Conservation (phyloP, 176 grass and related monocot genomes). For the Chloris gayana region DNA sequence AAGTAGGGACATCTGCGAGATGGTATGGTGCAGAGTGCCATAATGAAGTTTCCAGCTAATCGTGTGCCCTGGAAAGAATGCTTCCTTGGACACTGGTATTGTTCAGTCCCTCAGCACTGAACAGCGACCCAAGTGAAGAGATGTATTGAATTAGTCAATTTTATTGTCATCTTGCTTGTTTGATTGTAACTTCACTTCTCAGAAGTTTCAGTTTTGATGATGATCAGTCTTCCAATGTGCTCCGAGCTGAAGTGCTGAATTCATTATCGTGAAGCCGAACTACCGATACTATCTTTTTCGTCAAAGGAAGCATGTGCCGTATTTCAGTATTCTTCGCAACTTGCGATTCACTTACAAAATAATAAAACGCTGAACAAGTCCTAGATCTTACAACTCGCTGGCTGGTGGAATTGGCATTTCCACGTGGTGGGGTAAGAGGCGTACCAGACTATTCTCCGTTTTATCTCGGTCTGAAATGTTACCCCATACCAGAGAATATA, state of each 20-base stretch:
- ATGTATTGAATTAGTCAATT: neutral
- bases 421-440: too few species aligned
- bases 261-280: neutral
- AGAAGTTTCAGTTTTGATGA: too few species aligned
- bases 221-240: too few species aligned
- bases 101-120: neutral
- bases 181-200: too few species aligned
- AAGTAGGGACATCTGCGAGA: conserved; percentile 30
- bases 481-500: too few species aligned
- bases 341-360: neutral
- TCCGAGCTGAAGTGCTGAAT: too few species aligned
- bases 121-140: neutral
- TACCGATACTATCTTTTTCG: neutral
- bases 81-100: neutral
- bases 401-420: too few species aligned
- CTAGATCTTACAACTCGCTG: too few species aligned
- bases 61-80: neutral
- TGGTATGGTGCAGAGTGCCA: neutral
- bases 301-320: neutral
- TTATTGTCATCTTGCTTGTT: too few species aligned
- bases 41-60: too few species aligned
- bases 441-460: too few species aligned
- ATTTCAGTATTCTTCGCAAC: neutral
- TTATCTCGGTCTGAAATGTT: too few species aligned
- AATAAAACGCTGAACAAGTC: neutral